Base-by-base conservation (phyloP, 257 asterid species). In the Striga asiatica region DNA sequence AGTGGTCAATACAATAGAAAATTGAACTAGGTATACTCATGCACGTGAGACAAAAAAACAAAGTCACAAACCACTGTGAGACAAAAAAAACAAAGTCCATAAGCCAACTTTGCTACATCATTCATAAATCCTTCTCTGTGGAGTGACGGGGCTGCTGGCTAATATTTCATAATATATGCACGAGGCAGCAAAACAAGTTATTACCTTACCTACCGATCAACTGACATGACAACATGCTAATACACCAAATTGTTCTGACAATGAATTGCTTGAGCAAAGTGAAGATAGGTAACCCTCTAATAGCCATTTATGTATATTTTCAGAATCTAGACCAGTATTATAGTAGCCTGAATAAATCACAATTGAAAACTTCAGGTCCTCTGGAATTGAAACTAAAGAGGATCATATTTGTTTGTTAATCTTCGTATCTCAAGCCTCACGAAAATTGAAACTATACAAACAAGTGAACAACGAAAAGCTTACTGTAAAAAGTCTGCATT, bases 401-500 rank as follows among this genome's bases (percentile, higher is more conserved):
- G 27, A 34, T 18, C n/a, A 45, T 32, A 60, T 24, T 16, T 7
- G 8, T 37, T 37, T 50, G 47, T 18, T n/a, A 11, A 19, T 16
- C 14, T 46, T 25, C 13, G 13, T 1, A 22, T 37, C 46, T 34
- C 16, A 38, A n/a, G 50, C 52, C 54, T 29, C 31, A 13, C 32
- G 13, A 57, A 41, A 16, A 17, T 32, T 42, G 13, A 57, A 41
- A 16, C 24, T 32, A 56, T 47, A n/a, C n/a, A n/a, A n/a, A n/a
- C 35, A 29, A 2, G 29, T 35, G 45, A 53, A 43, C 10, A 56
- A 52, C 39, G 24, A 54, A 60, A 70, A 58, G 18, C 64, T 31
- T 41, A 60, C 17, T 31, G 35, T 25, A 67, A 56, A 50, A 39
- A 16, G 42, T 18, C 62, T 24, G 18, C 43, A 32, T 17, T 45